Conservation (phyloP, 441 rosid genomes). For the Bruguiera hainesii region DNA sequence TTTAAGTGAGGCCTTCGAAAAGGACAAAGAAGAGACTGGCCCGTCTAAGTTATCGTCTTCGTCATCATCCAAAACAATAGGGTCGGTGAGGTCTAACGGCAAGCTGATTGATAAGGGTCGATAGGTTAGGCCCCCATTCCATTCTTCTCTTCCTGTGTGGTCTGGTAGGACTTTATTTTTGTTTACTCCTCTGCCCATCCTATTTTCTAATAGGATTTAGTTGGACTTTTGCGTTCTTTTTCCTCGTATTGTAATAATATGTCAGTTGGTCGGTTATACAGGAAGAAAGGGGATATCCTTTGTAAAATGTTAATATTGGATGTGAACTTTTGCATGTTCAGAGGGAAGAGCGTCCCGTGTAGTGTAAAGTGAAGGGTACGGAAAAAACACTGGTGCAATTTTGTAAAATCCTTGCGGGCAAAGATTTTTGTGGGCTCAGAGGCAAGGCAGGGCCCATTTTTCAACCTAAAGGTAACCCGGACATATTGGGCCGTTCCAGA, state of each 20-base stretch:
- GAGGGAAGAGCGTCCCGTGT: neutral
- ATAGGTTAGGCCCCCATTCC: neutral
- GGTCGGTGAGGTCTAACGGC: constrained; percentile 25
- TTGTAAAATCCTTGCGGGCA: neutral
- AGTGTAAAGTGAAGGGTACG: no score
- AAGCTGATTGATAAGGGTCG: constrained; percentile 14
- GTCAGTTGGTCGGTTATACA: neutral
- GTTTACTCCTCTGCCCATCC: neutral
- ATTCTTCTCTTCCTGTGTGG: neutral
- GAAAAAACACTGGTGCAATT: neutral
- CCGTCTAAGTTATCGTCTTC: constrained; percentile 45
- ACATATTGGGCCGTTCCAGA: no score
- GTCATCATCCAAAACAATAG: constrained; percentile 38
- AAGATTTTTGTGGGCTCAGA: neutral
- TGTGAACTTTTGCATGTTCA: neutral
- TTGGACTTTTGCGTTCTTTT: neutral
- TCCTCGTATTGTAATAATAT: neutral
- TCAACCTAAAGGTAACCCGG: no score
- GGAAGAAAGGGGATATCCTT: neutral
- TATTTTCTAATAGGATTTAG: neutral
- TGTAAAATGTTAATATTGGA: neutral
- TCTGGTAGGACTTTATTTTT: constrained; percentile 2
- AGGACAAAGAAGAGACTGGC: constrained; percentile 55
- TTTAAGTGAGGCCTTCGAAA: constrained; percentile 50
- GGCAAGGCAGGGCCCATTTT: neutral